phyloP scores from a whole-genome alignment of 495 filamentous ascomycete genomes.

The Trichoderma reesei region DNA sequence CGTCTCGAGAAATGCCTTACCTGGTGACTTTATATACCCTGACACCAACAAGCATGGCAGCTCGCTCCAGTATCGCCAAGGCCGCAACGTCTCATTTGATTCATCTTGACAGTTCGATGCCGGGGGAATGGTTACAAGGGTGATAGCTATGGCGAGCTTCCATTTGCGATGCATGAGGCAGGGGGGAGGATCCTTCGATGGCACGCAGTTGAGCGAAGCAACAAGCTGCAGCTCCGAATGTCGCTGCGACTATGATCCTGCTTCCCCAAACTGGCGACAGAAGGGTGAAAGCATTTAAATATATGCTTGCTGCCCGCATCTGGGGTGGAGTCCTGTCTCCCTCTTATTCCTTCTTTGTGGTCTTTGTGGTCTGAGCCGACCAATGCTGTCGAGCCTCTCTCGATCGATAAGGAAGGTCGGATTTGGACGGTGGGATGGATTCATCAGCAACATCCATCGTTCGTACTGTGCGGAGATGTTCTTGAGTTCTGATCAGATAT shows the following conservation, averaged over 20 bases:
- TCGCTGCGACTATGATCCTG: neutral
- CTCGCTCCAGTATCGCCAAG: neutral
- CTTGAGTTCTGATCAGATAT: neutral
- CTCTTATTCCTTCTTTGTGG: neutral
- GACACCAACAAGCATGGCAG: neutral
- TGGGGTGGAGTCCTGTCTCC: no score
- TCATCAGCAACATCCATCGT: neutral
- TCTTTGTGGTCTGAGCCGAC: neutral
- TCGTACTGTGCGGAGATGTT: neutral
- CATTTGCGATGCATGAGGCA: neutral
- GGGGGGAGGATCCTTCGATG: neutral
- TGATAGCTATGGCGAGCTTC: neutral
- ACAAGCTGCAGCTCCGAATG: neutral
- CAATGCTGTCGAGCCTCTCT: neutral
- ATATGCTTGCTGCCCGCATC: no score
- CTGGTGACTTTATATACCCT: neutral
- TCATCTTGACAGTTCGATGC: no score
- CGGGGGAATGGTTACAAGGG: neutral
- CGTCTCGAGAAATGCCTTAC: no score
- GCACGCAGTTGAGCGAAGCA: neutral
- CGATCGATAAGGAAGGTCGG: neutral
- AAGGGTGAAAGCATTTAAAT: no score
- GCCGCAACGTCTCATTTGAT: neutral
- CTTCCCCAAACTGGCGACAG: no score
- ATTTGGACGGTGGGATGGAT: neutral